Conservation (phyloP, 805 yeast genomes). For the Alloascoidea africana region DNA sequence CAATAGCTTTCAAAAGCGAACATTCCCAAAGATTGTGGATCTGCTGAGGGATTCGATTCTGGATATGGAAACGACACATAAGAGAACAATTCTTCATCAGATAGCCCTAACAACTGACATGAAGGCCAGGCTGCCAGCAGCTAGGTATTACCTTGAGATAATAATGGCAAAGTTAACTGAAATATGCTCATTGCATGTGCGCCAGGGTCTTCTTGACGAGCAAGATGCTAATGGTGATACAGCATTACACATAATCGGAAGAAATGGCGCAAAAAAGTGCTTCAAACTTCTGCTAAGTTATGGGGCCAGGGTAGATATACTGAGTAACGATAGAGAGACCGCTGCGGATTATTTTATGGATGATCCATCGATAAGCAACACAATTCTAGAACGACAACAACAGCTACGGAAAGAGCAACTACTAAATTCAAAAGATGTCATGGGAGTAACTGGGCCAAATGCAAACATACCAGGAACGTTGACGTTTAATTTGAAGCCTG, state of each 20-base stretch:
- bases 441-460: too few relatives aligned
- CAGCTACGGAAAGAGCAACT: background rate
- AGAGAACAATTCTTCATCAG: slow-evolving; percentile 73
- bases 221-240: slow-evolving; percentile 79
- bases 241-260: slow-evolving; percentile 64
- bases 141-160: slow-evolving; percentile 69
- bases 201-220: slow-evolving; percentile 36
- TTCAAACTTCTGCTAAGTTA: slow-evolving; percentile 27
- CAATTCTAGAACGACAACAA: background rate
- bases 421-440: background rate
- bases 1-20: slow-evolving; percentile 67
- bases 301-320: slow-evolving; percentile 29
- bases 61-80: slow-evolving; percentile 52
- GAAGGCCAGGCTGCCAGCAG: slow-evolving; percentile 58
- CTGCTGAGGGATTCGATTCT: slow-evolving; percentile 64
- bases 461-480: slow-evolving; percentile 1
- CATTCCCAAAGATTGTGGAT: slow-evolving; percentile 68
- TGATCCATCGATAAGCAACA: background rate
- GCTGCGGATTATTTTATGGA: slow-evolving; percentile 17
- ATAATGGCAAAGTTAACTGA: slow-evolving; percentile 61
- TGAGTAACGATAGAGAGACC: slow-evolving; percentile 24
- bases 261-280: slow-evolving; percentile 32
- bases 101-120: slow-evolving; percentile 57
- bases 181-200: slow-evolving; percentile 41
- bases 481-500: background rate